These are phyloP conservation scores for Spergularia azorica DNA, from an alignment of 179 eudicot species.

Conservation along the genomic window DNA sequence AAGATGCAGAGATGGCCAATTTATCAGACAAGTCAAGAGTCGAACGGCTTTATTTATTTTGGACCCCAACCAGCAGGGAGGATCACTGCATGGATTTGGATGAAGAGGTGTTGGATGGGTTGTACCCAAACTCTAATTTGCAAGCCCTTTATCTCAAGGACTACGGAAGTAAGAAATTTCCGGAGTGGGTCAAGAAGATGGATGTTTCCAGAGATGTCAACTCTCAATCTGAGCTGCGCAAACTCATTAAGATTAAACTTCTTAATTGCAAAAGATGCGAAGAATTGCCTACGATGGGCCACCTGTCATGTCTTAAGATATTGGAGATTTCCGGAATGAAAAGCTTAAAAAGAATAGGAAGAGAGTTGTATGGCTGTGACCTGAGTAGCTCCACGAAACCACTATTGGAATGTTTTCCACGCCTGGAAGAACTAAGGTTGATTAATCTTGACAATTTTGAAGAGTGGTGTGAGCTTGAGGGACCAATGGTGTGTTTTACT, in stretches of 20 bases:
- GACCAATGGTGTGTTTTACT: not conserved
- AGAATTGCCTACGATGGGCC: too few species aligned
- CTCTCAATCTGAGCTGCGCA: too few species aligned
- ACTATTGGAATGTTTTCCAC: not conserved
- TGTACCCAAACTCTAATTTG: too few species aligned
- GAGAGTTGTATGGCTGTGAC: not conserved
- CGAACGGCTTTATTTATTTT: not conserved
- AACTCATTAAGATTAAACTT: too few species aligned
- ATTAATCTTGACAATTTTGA: not conserved
- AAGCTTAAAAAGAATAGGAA: too few species aligned
- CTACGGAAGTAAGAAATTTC: not conserved
- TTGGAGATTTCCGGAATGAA: too few species aligned
- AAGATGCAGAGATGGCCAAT: constrained; percentile 25
- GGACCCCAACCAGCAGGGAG: too few species aligned
- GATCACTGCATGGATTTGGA: too few species aligned
- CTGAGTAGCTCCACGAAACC: not conserved
- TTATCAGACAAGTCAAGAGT: constrained; percentile 18
- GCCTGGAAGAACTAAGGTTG: not conserved
- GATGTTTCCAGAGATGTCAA: not conserved
- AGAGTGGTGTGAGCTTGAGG: not conserved
- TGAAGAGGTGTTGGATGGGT: too few species aligned
- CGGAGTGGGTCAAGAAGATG: not conserved
- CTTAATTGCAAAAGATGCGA: too few species aligned
- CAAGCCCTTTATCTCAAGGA: not conserved
- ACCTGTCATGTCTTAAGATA: too few species aligned